Evolutionary conservation across 345 rosid genomes (phyloP).

Genomic region (Boechera stricta): DNA sequence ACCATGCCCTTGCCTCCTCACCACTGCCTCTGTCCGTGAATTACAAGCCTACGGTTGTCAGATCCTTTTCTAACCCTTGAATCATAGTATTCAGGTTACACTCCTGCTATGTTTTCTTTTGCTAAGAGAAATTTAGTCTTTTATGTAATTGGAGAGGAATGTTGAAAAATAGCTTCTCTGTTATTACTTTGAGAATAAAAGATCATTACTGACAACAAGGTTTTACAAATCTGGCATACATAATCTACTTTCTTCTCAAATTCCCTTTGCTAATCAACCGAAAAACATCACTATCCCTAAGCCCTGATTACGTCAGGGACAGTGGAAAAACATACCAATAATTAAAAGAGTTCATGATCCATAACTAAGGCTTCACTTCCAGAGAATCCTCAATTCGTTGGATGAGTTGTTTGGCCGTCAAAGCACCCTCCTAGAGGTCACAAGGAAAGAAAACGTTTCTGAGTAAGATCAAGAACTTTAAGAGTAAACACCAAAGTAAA

Average conservation of each 20-base stretch:
- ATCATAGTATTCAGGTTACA: background rate
- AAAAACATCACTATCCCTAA: conserved; percentile 6
- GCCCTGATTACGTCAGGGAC: conserved; percentile 19
- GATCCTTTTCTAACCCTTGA: conserved; percentile 37
- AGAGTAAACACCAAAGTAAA: background rate
- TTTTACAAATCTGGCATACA: conserved; percentile 6
- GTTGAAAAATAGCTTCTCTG: conserved; percentile 25
- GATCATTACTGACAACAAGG: background rate
- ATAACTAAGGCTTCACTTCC: conserved; percentile 62
- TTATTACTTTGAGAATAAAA: conserved; percentile 30
- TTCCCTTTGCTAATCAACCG: conserved; percentile 9
- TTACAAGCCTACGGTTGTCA: conserved; percentile 30
- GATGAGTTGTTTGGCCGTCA: conserved; percentile 69
- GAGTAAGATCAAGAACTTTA: background rate
- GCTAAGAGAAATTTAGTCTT: background rate
- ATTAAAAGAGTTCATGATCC: conserved; percentile 20
- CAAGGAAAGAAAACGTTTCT: background rate
- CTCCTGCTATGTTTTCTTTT: background rate
- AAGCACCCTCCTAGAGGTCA: conserved; percentile 80
- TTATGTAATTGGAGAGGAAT: conserved; percentile 26
- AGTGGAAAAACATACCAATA: conserved; percentile 15
- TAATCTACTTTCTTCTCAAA: conserved; percentile 4
- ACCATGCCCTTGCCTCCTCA: conserved; percentile 38
- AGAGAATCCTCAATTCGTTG: conserved; percentile 74
- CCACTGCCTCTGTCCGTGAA: conserved; percentile 26